phyloP scores from a whole-genome alignment of 2,329 filamentous ascomycete species.

The Aspergillus neotritici region DNA sequence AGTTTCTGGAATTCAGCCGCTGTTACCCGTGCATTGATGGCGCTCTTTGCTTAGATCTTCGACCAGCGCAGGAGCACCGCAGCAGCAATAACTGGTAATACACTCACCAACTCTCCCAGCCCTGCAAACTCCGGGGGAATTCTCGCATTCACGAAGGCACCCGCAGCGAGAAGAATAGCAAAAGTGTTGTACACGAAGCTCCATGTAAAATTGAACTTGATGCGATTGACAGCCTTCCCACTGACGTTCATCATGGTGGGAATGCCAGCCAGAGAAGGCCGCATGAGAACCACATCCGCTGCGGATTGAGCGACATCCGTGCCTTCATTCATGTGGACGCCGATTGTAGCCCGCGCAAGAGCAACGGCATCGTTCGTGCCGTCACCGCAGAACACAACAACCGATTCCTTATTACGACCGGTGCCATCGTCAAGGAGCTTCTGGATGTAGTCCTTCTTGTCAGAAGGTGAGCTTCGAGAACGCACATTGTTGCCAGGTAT shows the following conservation, averaged over 20 bases:
- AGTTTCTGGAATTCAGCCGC: too few relatives aligned
- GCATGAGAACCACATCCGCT: conserved; percentile 64
- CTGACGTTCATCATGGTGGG: conserved; percentile 54
- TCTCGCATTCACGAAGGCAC: conserved; percentile 56
- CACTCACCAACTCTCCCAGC: conserved; percentile 67
- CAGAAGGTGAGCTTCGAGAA: conserved; percentile 46
- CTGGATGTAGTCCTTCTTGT: conserved; percentile 52
- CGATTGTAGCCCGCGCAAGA: conserved; percentile 64
- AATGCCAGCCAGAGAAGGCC: conserved; percentile 52
- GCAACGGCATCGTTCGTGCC: conserved; percentile 75
- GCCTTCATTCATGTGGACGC: conserved; percentile 60
- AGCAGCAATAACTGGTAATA: conserved; percentile 61
- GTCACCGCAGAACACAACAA: conserved; percentile 67
- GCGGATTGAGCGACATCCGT: conserved; percentile 62
- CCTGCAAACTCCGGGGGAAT: conserved; percentile 62
- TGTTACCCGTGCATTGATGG: too few relatives aligned
- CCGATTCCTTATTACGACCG: too few relatives aligned
- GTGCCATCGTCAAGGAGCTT: conserved; percentile 20
- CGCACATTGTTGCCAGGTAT: conserved; percentile 39
- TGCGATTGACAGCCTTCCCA: conserved; percentile 41
- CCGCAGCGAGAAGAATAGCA: conserved; percentile 61
- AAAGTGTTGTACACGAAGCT: conserved; percentile 64
- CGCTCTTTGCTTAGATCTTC: too few relatives aligned
- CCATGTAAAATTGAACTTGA: conserved; percentile 66
- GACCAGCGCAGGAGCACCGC: conserved; percentile 42